Evolutionary conservation across 371 early-diverging fungal species (phyloP).

Genomic region (Apophysomyces trapeziformis): DNA sequence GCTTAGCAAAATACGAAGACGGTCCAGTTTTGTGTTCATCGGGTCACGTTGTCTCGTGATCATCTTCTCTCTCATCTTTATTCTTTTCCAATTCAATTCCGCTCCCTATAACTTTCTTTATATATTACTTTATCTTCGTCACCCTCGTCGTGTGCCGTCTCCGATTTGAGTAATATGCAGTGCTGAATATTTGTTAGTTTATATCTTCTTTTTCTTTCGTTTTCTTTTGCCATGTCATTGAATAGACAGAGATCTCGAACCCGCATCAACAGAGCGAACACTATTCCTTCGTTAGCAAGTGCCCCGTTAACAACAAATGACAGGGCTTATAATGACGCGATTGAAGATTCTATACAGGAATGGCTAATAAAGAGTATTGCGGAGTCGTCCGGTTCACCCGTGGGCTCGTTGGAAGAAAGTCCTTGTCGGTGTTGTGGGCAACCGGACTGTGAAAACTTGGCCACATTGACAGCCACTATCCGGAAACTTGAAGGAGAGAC

Average conservation of each 20-base stretch:
- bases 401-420: slow-evolving; percentile 23
- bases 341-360: slow-evolving; percentile 46
- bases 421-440: slow-evolving; percentile 37
- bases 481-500: slow-evolving; percentile 43
- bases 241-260: slow-evolving; percentile 9
- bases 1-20: not conserved
- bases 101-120: slow-evolving; percentile 2
- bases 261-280: slow-evolving; percentile 4
- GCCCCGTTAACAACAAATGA: not conserved
- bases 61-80: not conserved
- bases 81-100: not conserved
- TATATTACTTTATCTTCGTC: not conserved
- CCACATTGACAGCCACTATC: slow-evolving; percentile 28
- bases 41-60: slow-evolving; percentile 11
- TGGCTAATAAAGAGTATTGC: slow-evolving; percentile 40
- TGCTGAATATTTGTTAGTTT: slow-evolving; percentile 5
- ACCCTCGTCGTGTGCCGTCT: slow-evolving; percentile 8
- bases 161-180: slow-evolving; percentile 11
- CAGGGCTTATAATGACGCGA: slow-evolving; percentile 6
- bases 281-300: slow-evolving; percentile 8
- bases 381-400: slow-evolving; percentile 19
- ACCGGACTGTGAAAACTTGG: slow-evolving; percentile 31
- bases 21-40: not conserved
- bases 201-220: not conserved
- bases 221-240: slow-evolving; percentile 8